A percentile compares a stretch with the other conserved stretches of the same genome.
phyloP scores from a whole-genome alignment of 2,329 filamentous ascomycete species.

The Aspergillus costaricaensis region DNA sequence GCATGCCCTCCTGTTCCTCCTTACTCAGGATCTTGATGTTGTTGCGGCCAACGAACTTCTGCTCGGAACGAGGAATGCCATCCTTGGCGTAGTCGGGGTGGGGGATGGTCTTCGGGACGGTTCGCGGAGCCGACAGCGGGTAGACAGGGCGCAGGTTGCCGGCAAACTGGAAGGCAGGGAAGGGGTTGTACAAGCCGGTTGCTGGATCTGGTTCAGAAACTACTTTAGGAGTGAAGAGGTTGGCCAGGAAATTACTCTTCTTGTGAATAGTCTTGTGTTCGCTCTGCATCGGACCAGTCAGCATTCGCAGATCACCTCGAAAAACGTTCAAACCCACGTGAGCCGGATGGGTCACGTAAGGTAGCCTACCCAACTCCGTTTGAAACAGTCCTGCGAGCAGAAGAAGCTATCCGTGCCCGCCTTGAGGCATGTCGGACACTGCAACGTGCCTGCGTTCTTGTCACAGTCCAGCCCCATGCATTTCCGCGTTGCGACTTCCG shows the following conservation, averaged over 20 bases:
- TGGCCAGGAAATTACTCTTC: conserved; percentile 73
- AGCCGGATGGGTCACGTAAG: conserved; percentile 30
- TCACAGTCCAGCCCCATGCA: conserved; percentile 82
- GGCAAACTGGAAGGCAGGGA: conserved; percentile 81
- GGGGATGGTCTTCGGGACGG: conserved; percentile 75
- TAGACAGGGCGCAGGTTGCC: conserved; percentile 84
- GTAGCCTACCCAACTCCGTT: conserved; percentile 87
- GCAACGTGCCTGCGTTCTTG: conserved; percentile 80
- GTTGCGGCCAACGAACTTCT: conserved; percentile 68
- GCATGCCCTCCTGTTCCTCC: conserved; percentile 83
- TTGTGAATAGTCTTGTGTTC: conserved; percentile 86
- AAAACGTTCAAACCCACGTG: conserved; percentile 16
- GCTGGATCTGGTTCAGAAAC: conserved; percentile 90
- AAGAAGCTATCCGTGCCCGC: conserved; percentile 89
- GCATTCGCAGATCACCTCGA: conserved; percentile 2
- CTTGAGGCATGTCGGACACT: conserved; percentile 95
- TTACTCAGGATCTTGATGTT: conserved; percentile 82
- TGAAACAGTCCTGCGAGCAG: conserved; percentile 98
- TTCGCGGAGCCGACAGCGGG: conserved; percentile 71
- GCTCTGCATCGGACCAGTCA: conserved; percentile 53
- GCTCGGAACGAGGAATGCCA: conserved; percentile 70
- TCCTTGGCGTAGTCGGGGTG: conserved; percentile 86
- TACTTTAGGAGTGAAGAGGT: conserved; percentile 73
- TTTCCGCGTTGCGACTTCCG: conserved; percentile 41
- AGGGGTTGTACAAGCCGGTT: conserved; percentile 88